Percentiles rank a stretch among this genome's conserved stretches.
Evolutionary conservation across 805 yeast genomes (phyloP).

Genomic region (Hanseniaspora vineae): DNA sequence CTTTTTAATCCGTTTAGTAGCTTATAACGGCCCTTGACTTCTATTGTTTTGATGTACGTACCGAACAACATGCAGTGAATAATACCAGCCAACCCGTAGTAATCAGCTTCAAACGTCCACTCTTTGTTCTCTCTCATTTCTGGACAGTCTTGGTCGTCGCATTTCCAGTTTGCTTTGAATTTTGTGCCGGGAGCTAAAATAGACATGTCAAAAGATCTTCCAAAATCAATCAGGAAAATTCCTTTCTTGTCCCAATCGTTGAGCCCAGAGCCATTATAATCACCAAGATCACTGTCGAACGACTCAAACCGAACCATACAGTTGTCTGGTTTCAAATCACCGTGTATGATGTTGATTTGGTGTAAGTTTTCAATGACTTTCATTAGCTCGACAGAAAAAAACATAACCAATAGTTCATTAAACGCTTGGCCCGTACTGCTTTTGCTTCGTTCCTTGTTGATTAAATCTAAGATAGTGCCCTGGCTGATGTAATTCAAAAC

Average conservation of each 20-base stretch:
- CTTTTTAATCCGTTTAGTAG: constrained; percentile 42
- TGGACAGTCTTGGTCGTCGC: constrained; percentile 59
- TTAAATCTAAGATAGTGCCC: constrained; percentile 63
- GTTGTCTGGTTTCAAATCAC: constrained; percentile 77
- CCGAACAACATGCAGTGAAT: constrained; percentile 69
- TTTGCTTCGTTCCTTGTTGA: constrained; percentile 31
- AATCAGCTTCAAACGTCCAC: constrained; percentile 76
- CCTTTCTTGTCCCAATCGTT: constrained; percentile 42
- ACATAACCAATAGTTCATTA: constrained; percentile 54
- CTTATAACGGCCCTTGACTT: constrained; percentile 20
- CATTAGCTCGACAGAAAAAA: constrained; percentile 52
- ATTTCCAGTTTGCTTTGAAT: constrained; percentile 48
- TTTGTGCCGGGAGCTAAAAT: constrained; percentile 37
- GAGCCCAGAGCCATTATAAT: constrained; percentile 24
- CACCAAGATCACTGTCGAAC: constrained; percentile 9
- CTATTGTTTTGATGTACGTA: constrained; percentile 35
- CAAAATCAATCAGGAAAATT: constrained; percentile 63
- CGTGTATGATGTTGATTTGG: constrained; percentile 56
- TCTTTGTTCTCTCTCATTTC: constrained; percentile 46
- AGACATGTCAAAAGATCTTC: constrained; percentile 61
- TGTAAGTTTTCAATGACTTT: constrained; percentile 52
- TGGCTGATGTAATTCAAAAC: constrained; percentile 50
- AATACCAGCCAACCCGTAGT: constrained; percentile 67
- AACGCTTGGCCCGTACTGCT: constrained; percentile 17
- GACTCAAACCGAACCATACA: constrained; percentile 54